phyloP scores from a whole-genome alignment of 2,329 filamentous ascomycete genomes.

The Alternaria sp. region DNA sequence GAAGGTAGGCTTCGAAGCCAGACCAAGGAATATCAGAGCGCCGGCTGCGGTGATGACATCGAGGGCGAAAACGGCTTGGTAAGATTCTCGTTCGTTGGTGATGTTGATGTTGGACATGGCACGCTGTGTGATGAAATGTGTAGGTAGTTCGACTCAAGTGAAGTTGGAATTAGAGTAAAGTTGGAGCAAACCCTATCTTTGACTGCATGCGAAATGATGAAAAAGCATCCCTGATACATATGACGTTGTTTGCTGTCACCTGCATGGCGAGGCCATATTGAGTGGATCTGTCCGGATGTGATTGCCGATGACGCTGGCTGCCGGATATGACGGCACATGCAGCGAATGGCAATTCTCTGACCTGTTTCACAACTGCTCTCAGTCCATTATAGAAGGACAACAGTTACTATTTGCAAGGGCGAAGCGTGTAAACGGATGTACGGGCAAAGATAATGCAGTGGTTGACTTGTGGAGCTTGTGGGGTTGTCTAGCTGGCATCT shows the following conservation, averaged over 20 bases:
- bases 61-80: slow-evolving; percentile 11
- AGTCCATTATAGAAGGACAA: background rate
- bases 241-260: slow-evolving; percentile 2
- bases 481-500: background rate
- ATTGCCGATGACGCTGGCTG: background rate
- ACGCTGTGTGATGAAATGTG: background rate
- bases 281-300: background rate
- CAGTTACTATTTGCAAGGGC: accelerated
- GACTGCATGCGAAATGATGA: background rate
- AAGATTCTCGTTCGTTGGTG: background rate
- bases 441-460: background rate
- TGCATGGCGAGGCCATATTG: background rate
- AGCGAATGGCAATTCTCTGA: too few species aligned
- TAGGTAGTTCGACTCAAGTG: background rate
- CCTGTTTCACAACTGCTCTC: too few species aligned
- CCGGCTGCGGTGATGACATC: slow-evolving; percentile 1
- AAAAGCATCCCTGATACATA: background rate
- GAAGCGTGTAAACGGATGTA: accelerated
- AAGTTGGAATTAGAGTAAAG: background rate
- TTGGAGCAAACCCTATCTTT: background rate
- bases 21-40: slow-evolving; percentile 1
- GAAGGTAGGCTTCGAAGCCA: slow-evolving; percentile 5
- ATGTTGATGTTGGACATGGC: slow-evolving; percentile 7
- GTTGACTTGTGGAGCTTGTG: background rate
- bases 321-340: too few species aligned